Evolutionary conservation across 805 yeast genomes (phyloP), one percentile per base, ranked within the genome.

Genomic region (Saccharomycopsis selenospora): DNA sequence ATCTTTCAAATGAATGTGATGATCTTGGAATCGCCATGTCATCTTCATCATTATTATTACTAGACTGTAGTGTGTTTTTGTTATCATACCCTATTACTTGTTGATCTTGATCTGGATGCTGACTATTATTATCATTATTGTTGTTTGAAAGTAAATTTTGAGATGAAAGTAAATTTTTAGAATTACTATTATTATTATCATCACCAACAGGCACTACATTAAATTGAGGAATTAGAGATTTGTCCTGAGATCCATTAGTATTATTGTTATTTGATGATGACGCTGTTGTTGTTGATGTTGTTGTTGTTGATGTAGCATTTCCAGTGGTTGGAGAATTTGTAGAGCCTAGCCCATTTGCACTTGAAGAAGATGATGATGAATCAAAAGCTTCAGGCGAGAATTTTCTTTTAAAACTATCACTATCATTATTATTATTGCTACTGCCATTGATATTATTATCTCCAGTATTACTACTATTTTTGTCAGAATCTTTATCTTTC

Each of bases 1-100:
- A 66, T 58, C 76, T 71, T 59, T 73, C 86, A 60, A 73, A 72
- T 27, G 77, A 76, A 57, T 72, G 77, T 30, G 79, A 69, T 7
- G 73, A 65, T 42, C 69, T 63, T 49, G 75, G 71, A 50, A 67
- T 66, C n/a, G 50, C 22, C 54, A 46, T 49, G 20, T 46, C 55
- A 23, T 52, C 53, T 28, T 40, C 53, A 10, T 42, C 47, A n/a
- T n/a, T n/a, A n/a, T n/a, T 45, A 52, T 42, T 27, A 54, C 52
- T n/a, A n/a, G n/a, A n/a, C n/a, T n/a, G n/a, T n/a, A n/a, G n/a
- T n/a, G n/a, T n/a, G n/a, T n/a, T n/a, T n/a, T n/a, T n/a, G n/a
- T n/a, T n/a, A n/a, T n/a, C n/a, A n/a, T n/a, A n/a, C n/a, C n/a
- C n/a, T n/a, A n/a, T n/a, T n/a, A n/a, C n/a, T n/a, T n/a, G n/a